Evolutionary conservation across 1,284 basidiomycete species (phyloP).

Genomic region (Sporisorium graminicola): DNA sequence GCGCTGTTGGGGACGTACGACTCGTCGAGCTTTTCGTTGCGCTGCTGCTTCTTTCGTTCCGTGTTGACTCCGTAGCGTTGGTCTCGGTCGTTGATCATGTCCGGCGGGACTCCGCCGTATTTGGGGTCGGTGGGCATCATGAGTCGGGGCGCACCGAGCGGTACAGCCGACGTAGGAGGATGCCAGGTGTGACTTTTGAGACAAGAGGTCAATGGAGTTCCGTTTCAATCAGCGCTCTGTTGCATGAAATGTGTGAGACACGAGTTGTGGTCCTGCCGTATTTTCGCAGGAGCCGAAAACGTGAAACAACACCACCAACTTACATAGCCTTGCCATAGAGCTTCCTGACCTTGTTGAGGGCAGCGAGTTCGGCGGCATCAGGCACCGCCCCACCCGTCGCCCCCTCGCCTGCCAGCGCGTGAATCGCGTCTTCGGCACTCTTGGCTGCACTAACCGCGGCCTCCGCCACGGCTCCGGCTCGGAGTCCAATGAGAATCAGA

Average conservation of each 20-base stretch:
- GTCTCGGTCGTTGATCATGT: slow-evolving; percentile 24
- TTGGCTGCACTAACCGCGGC: slow-evolving; percentile 20
- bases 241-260: too few relatives aligned
- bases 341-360: slow-evolving; percentile 26
- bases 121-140: slow-evolving; percentile 48
- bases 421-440: slow-evolving; percentile 22
- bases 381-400: slow-evolving; percentile 38
- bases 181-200: slow-evolving; percentile 27
- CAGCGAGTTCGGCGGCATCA: slow-evolving; percentile 38
- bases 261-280: neutral
- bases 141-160: slow-evolving; percentile 37
- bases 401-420: slow-evolving; percentile 1
- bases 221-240: too few relatives aligned
- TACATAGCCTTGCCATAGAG: slow-evolving; percentile 43
- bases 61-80: slow-evolving; percentile 35
- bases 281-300: too few relatives aligned
- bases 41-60: slow-evolving; percentile 24
- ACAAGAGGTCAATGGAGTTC: too few relatives aligned
- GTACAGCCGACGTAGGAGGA: slow-evolving; percentile 17
- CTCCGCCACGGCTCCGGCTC: slow-evolving; percentile 16
- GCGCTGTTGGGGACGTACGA: slow-evolving; percentile 22
- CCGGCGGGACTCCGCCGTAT: slow-evolving; percentile 13
- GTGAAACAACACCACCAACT: neutral
- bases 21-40: slow-evolving; percentile 22
- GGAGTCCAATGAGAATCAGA: slow-evolving; percentile 68